Base-by-base conservation (phyloP, 306 rosid species). In the Canavalia ensiformis region DNA sequence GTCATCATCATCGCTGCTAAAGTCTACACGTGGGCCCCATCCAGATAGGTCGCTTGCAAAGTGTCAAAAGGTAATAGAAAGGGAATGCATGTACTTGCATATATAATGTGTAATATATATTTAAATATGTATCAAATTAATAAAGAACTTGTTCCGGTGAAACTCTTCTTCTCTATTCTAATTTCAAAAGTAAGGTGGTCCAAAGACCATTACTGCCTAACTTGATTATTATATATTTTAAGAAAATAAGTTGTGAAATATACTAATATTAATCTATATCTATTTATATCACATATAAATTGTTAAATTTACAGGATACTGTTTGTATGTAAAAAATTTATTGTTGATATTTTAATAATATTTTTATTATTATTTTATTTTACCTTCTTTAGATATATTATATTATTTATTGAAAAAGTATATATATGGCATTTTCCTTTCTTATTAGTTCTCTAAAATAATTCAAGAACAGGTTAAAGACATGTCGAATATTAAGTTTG, bases 21-120 rank as follows among this genome's bases (percentile, higher is more conserved):
- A 81, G 87, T 79, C 84, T 64, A 49, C 51, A 46, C 35, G 82
- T 77, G 88, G 90, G 90, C 83, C 87, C 85, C 68, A 45, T 89
- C 88, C 86, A 86, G 89, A 75, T 74, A 72, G 85, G 68, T 85
- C 68, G 79, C 88, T 73, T 84, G 71, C 68, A 86, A 86, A 88
- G 93, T 81, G 79, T 84, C 84, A 86, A 81, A 87, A 78, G 82
- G 59, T 72, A 13, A 76, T 54, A 11, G 65, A 82, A 64, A 83
- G 76, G 62, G 74, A 51, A 80, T 75, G 81, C 74, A 73, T 73
- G 81, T 78, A 83, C 76, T 72, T 35, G 37, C 69, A 42, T 65
- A 54, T 50, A 59, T 29, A 30, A 18, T 58, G 6, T 44, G 1
- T 55, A 11, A 18, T 18, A 18, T 18, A 18, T 18, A 18, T 18